Percentiles rank a stretch among this genome's conserved stretches.
Conservation (phyloP, 108 stramenopile genomes). For the Skeletonema potamos region DNA sequence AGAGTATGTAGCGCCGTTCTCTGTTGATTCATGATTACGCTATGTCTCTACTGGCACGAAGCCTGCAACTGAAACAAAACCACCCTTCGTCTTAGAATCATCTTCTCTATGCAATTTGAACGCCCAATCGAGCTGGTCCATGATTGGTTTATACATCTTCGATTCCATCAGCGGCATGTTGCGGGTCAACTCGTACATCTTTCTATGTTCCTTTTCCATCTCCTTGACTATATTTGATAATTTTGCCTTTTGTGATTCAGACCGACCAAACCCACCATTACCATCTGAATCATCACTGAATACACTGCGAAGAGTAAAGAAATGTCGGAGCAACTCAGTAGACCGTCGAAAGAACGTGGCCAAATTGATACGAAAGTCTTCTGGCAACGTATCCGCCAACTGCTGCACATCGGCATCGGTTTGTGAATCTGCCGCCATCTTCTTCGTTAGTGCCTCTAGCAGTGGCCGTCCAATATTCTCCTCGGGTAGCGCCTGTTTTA, state of each 20-base stretch:
- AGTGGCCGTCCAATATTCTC: conserved; percentile 66
- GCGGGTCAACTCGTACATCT: conserved; percentile 64
- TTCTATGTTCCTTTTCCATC: conserved; percentile 68
- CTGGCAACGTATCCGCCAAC: conserved; percentile 63
- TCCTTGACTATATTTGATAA: conserved; percentile 74
- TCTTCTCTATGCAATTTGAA: conserved; percentile 82
- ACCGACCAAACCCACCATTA: conserved; percentile 27
- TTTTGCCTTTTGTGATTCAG: conserved; percentile 44
- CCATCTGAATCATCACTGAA: conserved; percentile 33
- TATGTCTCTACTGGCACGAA: conserved; percentile 32
- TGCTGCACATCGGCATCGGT: conserved; percentile 78
- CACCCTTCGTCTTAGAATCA: conserved; percentile 53
- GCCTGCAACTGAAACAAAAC: conserved; percentile 67
- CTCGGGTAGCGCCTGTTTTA: conserved; percentile 65
- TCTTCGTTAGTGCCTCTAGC: conserved; percentile 76
- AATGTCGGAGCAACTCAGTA: conserved; percentile 84
- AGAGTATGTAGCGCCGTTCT: neutral
- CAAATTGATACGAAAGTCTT: conserved; percentile 72
- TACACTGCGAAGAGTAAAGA: conserved; percentile 72
- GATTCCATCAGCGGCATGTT: conserved; percentile 37
- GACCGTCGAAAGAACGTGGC: conserved; percentile 80
- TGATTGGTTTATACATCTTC: conserved; percentile 85
- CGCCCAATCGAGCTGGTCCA: conserved; percentile 89
- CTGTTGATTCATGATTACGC: neutral
- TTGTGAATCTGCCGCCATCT: conserved; percentile 77